Percentiles rank a stretch among this genome's conserved stretches.
phyloP scores from a whole-genome alignment of 148 eudicot species.

The Spergularia bocconei region DNA sequence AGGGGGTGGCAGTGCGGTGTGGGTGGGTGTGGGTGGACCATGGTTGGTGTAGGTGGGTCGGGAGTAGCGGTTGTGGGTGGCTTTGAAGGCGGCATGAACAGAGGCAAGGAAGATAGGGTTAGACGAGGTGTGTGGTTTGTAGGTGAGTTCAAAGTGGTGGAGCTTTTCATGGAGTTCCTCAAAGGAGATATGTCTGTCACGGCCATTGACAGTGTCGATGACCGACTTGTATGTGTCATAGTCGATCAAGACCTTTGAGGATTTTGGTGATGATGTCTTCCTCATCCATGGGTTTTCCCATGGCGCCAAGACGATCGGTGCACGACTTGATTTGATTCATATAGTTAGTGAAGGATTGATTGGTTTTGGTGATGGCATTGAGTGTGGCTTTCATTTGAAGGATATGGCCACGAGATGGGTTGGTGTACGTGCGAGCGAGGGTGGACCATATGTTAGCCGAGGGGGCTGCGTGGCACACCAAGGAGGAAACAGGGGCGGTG shows the following conservation, averaged over 20 bases:
- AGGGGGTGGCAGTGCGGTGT: neutral
- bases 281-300: neutral
- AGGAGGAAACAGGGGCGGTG: neutral
- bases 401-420: constrained; percentile 11
- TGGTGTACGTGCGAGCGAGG: neutral
- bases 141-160: neutral
- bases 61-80: too few species aligned
- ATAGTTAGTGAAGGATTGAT: neutral
- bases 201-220: neutral
- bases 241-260: neutral
- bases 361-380: neutral
- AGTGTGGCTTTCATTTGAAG: constrained; percentile 11
- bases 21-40: neutral
- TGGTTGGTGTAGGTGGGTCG: neutral
- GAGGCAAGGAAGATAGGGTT: neutral
- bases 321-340: neutral
- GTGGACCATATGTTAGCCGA: neutral
- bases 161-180: constrained; percentile 12
- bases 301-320: neutral
- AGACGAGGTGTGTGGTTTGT: neutral
- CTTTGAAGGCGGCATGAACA: neutral
- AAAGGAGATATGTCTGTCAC: constrained; percentile 14
- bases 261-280: neutral
- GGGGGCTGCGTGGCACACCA: neutral
- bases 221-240: neutral